A percentile compares a stretch with the other conserved stretches of the same genome.
Conservation (phyloP, 2,329 filamentous ascomycete genomes). For the Leptographium flavum region DNA sequence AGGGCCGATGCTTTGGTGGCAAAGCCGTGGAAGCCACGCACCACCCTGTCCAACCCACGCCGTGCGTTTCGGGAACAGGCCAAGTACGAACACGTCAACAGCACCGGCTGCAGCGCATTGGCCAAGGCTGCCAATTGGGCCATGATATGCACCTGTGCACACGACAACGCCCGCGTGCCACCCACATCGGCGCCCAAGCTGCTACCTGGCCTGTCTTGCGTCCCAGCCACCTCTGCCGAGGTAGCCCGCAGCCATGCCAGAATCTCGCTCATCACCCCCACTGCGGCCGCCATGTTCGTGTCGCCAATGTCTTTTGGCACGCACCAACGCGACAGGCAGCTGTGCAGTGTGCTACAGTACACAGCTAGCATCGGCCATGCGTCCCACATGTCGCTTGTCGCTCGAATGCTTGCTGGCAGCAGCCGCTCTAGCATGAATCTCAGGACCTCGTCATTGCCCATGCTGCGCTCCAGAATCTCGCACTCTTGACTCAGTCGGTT, state of each 20-base stretch:
- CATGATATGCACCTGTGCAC: constrained; percentile 15
- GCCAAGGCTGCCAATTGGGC: constrained; percentile 11
- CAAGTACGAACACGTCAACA: constrained; percentile 9
- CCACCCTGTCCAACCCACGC: not conserved
- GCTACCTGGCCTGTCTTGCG: not conserved
- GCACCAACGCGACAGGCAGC: constrained; percentile 19
- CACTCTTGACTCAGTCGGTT: constrained; percentile 32
- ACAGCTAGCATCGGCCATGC: constrained; percentile 36
- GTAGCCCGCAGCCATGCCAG: constrained; percentile 12
- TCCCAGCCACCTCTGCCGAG: not conserved
- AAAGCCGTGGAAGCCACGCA: not conserved
- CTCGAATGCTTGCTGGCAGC: constrained; percentile 36
- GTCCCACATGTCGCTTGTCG: constrained; percentile 19
- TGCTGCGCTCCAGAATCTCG: constrained; percentile 30
- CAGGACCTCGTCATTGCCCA: constrained; percentile 29
- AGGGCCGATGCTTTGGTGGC: not conserved
- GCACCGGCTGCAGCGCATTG: constrained; percentile 9
- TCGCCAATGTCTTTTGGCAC: constrained; percentile 23
- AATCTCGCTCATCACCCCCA: constrained; percentile 18
- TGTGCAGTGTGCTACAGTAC: constrained; percentile 29
- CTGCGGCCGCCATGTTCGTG: constrained; percentile 19
- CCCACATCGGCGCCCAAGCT: not conserved
- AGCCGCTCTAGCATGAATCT: constrained; percentile 36
- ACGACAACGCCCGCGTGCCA: constrained; percentile 1
- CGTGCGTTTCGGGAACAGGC: not conserved